Percentiles rank a stretch among this genome's conserved stretches.
These are phyloP conservation scores for Rhazya stricta DNA, from an alignment of 257 asterid genomes.

Conservation along the genomic window DNA sequence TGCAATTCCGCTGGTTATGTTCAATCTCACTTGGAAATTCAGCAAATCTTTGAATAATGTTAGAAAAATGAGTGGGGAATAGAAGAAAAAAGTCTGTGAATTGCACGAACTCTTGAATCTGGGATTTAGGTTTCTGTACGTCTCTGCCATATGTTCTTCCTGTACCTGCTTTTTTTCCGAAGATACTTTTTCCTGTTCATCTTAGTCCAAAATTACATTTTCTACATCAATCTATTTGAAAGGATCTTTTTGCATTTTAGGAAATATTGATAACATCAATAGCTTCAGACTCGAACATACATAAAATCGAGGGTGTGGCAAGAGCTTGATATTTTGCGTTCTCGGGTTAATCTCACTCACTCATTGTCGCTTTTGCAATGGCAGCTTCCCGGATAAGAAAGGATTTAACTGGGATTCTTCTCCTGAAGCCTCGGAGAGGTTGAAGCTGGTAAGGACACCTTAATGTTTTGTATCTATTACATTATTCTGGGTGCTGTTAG, in stretches of 20 bases:
- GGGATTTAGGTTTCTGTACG: conserved; percentile 22
- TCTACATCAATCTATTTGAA: not conserved
- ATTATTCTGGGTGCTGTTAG: conserved; percentile 6
- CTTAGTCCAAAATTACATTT: not conserved
- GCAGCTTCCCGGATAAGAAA: conserved; percentile 62
- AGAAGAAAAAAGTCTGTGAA: conserved; percentile 10
- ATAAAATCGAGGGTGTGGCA: not conserved
- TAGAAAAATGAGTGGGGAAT: conserved; percentile 17
- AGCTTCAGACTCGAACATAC: not conserved
- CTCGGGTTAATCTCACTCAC: not conserved
- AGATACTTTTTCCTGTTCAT: not conserved
- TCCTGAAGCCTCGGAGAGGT: conserved; percentile 34
- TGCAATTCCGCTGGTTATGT: not conserved
- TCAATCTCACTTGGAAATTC: conserved; percentile 4
- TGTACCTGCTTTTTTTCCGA: not conserved
- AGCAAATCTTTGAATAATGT: conserved; percentile 17
- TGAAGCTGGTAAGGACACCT: conserved; percentile 51
- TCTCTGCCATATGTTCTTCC: conserved; percentile 13
- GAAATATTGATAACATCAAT: not conserved
- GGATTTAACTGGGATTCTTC: conserved; percentile 28
- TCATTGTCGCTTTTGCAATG: conserved; percentile 24
- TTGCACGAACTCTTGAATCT: conserved; percentile 26
- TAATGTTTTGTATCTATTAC: conserved; percentile 10
- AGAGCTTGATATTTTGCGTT: not conserved
- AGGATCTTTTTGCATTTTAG: not conserved